phyloP scores from a whole-genome alignment of 148 eudicot species.

The Chenopodium quinoa region DNA sequence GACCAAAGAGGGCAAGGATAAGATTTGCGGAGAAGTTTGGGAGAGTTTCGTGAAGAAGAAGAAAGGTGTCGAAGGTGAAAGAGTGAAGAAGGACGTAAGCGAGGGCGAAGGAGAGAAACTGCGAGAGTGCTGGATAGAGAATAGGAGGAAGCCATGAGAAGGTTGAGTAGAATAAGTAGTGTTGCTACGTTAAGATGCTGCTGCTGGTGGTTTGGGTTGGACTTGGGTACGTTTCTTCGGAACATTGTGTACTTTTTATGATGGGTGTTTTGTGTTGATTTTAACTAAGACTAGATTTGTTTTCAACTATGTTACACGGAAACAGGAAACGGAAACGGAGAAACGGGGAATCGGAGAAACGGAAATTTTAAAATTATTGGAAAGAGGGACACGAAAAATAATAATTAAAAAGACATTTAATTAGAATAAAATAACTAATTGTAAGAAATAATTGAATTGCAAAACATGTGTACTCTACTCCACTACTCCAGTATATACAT shows the following conservation, averaged over 20 bases:
- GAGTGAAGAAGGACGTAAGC: slow-evolving; percentile 22
- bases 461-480: too few species aligned
- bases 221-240: neutral
- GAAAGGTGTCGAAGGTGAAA: slow-evolving; percentile 25
- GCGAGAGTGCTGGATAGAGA: slow-evolving; percentile 28
- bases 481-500: too few species aligned
- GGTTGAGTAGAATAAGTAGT: slow-evolving; percentile 17
- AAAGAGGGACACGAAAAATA: too few species aligned
- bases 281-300: too few species aligned
- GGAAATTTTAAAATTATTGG: too few species aligned
- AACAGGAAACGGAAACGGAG: too few species aligned
- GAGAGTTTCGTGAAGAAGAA: slow-evolving; percentile 19
- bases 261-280: too few species aligned
- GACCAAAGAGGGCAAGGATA: slow-evolving; percentile 81
- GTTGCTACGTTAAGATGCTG: neutral
- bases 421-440: too few species aligned
- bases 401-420: too few species aligned
- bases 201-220: neutral
- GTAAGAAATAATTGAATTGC: too few species aligned
- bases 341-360: too few species aligned
- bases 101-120: slow-evolving; percentile 28
- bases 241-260: neutral
- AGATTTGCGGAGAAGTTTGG: slow-evolving; percentile 34
- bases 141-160: slow-evolving; percentile 47
- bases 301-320: too few species aligned